Conservation (phyloP, 1,284 basidiomycete genomes). For the Coniferiporia weirii region DNA sequence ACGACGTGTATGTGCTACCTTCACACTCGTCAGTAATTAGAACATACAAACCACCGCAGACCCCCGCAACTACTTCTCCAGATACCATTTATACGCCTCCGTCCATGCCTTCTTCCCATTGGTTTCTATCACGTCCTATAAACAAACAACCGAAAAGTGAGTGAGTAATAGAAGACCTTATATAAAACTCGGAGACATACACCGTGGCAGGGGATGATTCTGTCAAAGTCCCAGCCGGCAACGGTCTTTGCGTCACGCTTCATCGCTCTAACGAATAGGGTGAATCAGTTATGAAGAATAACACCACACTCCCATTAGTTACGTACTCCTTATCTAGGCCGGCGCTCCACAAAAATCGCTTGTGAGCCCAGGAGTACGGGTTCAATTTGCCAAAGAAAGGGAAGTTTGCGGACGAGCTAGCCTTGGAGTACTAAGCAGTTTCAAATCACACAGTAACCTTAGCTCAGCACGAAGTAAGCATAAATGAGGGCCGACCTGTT, state of each 20-base stretch:
- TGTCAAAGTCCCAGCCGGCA: conserved; percentile 78
- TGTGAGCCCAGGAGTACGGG: conserved; percentile 58
- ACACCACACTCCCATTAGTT: background rate
- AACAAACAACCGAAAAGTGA: background rate
- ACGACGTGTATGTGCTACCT: no score
- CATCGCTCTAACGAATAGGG: conserved; percentile 53
- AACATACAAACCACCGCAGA: background rate
- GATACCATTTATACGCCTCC: conserved; percentile 30
- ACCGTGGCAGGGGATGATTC: conserved; percentile 94
- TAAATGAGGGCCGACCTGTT: conserved; percentile 60
- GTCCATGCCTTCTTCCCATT: conserved; percentile 70
- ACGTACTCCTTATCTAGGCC: conserved; percentile 61
- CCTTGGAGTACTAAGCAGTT: conserved; percentile 44
- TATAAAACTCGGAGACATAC: conserved; percentile 35
- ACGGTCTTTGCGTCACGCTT: conserved; percentile 66
- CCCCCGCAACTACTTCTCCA: background rate
- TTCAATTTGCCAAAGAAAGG: conserved; percentile 46
- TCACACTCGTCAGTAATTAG: no score
- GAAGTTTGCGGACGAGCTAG: conserved; percentile 41
- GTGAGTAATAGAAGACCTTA: background rate
- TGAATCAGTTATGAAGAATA: background rate
- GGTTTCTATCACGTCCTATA: conserved; percentile 49
- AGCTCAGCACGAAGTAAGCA: conserved; percentile 12
- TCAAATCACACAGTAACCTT: background rate
- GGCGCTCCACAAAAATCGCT: conserved; percentile 44